Percentiles rank a stretch among this genome's conserved stretches.
Conservation (phyloP, 129 eudicot genomes). For the Tagetes patula region DNA sequence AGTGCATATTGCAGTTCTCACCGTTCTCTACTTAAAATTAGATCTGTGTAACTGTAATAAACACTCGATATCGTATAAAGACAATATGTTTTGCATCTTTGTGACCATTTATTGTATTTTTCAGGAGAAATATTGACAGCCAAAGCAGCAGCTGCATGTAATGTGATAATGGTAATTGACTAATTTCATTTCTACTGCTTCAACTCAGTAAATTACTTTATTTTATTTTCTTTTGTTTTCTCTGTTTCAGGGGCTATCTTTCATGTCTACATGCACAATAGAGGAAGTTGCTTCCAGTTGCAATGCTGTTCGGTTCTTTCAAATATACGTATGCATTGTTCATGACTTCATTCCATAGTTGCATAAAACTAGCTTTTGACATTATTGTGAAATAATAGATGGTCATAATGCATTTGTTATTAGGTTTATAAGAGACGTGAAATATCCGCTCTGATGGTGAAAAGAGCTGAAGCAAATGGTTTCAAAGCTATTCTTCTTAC, state of each 20-base stretch:
- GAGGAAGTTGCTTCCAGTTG: conserved; percentile 96
- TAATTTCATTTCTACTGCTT: neutral
- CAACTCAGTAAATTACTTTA: neutral
- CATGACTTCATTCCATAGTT: conserved; percentile 24
- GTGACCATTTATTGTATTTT: conserved; percentile 24
- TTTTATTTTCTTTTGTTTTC: neutral
- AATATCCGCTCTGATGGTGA: conserved; percentile 63
- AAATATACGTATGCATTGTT: conserved; percentile 55
- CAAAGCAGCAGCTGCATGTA: conserved; percentile 76
- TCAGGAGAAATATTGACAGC: conserved; percentile 89
- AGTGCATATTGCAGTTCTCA: neutral
- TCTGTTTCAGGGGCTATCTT: conserved; percentile 65
- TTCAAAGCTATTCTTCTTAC: conserved; percentile 86
- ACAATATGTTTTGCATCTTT: neutral
- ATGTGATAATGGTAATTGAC: conserved; percentile 64
- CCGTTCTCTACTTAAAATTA: neutral
- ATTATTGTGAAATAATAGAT: conserved; percentile 2
- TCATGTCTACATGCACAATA: conserved; percentile 63
- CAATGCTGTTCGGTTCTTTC: conserved; percentile 76
- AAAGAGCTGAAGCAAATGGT: conserved; percentile 85
- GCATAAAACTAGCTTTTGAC: neutral
- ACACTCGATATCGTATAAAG: neutral
- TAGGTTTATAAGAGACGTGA: conserved; percentile 68
- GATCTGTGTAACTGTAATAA: neutral
- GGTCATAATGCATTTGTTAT: neutral